Conservation (phyloP, 768 basidiomycete species). For the Coprinopsis sp. region DNA sequence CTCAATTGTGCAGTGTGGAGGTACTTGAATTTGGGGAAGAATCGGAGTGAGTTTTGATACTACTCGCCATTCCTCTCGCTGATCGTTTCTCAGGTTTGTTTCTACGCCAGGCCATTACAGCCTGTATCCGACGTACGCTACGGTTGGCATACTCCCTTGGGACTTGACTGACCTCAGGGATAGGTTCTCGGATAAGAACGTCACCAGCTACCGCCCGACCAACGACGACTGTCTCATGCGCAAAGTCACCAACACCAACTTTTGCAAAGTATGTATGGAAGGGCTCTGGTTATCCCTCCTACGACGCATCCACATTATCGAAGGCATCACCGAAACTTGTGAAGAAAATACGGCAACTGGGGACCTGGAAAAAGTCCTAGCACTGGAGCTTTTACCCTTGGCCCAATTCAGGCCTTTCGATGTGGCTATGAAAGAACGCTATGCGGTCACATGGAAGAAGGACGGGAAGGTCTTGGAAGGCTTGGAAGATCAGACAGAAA, state of each 20-base stretch:
- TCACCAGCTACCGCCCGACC: slow-evolving; percentile 73
- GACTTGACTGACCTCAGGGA: neutral
- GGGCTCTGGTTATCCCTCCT: slow-evolving; percentile 70
- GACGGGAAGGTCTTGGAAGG: slow-evolving; percentile 39
- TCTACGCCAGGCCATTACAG: slow-evolving; percentile 54
- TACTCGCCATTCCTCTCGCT: neutral
- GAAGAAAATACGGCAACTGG: slow-evolving; percentile 3
- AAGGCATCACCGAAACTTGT: slow-evolving; percentile 43
- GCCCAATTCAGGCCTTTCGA: slow-evolving; percentile 38
- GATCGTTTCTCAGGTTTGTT: slow-evolving; percentile 47
- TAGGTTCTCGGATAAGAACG: slow-evolving; percentile 62
- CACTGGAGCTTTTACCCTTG: slow-evolving; percentile 54
- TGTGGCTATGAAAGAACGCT: slow-evolving; percentile 32
- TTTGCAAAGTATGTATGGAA: slow-evolving; percentile 72
- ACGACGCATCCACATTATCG: slow-evolving; percentile 55
- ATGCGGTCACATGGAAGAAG: slow-evolving; percentile 52
- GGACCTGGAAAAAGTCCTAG: slow-evolving; percentile 30
- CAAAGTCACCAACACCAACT: slow-evolving; percentile 58
- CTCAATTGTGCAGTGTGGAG: slow-evolving; percentile 76
- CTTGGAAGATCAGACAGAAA: slow-evolving; percentile 46
- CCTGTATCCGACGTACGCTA: slow-evolving; percentile 66
- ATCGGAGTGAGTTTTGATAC: slow-evolving; percentile 44
- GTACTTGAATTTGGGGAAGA: slow-evolving; percentile 66
- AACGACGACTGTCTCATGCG: slow-evolving; percentile 85
- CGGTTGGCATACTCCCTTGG: neutral